Evolutionary conservation across 495 filamentous ascomycete species (phyloP).

Genomic region (Daldinia decipiens): DNA sequence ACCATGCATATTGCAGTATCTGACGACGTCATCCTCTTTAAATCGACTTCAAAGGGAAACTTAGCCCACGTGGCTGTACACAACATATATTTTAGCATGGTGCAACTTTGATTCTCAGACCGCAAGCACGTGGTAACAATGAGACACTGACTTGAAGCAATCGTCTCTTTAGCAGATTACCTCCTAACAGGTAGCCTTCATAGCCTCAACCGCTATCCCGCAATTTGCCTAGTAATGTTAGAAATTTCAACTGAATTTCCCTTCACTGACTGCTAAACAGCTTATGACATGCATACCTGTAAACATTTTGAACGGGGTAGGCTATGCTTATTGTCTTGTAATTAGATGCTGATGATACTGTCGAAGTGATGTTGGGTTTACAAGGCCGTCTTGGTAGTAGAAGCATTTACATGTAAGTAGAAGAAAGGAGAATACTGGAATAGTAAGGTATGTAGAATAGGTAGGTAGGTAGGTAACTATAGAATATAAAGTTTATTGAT

Average conservation of each 20-base stretch:
- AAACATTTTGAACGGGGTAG: no score
- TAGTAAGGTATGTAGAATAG: no score
- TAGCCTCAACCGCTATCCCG: no score
- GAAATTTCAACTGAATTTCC: not conserved
- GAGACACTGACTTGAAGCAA: not conserved
- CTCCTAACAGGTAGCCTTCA: not conserved
- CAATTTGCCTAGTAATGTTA: no score
- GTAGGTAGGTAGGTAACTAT: no score
- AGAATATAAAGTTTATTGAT: not conserved
- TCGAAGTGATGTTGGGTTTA: no score
- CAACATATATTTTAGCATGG: not conserved
- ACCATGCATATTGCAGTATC: not conserved
- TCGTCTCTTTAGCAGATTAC: not conserved
- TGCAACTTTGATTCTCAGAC: not conserved
- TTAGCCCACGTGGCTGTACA: not conserved
- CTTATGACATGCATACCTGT: no score
- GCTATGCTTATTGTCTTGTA: no score
- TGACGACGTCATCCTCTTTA: not conserved
- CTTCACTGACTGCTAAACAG: not conserved
- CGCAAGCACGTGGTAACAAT: not conserved
- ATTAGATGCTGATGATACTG: no score
- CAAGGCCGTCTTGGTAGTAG: no score
- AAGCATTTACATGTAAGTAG: no score
- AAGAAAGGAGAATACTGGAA: no score
- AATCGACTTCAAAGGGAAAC: not conserved